A percentile compares a stretch with the other conserved stretches of the same genome.
phyloP scores from a whole-genome alignment of 2,329 filamentous ascomycete species.

The Trichoderma lentiforme region DNA sequence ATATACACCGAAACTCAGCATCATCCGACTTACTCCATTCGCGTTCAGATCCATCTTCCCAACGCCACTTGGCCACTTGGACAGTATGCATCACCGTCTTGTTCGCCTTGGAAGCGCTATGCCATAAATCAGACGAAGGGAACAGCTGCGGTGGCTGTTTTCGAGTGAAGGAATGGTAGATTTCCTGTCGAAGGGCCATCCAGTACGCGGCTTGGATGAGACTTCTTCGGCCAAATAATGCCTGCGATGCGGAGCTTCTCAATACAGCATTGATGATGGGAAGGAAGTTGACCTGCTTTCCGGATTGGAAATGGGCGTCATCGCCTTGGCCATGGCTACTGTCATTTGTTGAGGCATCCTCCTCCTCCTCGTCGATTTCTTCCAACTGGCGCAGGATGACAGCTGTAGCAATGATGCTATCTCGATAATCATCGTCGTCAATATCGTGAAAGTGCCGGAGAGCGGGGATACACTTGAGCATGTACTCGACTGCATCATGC shows the following conservation, averaged over 20 bases:
- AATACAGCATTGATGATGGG: constrained; percentile 40
- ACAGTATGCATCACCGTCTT: constrained; percentile 41
- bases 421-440: constrained; percentile 37
- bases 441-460: constrained; percentile 37
- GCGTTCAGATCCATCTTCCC: constrained; percentile 34
- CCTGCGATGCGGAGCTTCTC: constrained; percentile 35
- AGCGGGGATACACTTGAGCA: constrained; percentile 39
- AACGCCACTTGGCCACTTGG: constrained; percentile 41
- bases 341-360: constrained; percentile 18
- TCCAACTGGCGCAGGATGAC: constrained; percentile 41
- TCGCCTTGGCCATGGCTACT: not conserved
- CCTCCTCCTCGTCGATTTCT: constrained; percentile 40
- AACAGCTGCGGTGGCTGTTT: constrained; percentile 38
- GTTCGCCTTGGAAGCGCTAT: constrained; percentile 36
- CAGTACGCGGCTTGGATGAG: constrained; percentile 41
- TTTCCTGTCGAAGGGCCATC: constrained; percentile 41
- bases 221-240: constrained; percentile 35
- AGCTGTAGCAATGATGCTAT: constrained; percentile 40
- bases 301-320: not conserved
- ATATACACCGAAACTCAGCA: not conserved
- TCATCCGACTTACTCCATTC: constrained; percentile 36
- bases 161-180: constrained; percentile 40
- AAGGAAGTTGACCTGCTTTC: constrained; percentile 36
- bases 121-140: constrained; percentile 34
- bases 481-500: constrained; percentile 41